Evolutionary conservation across 2,329 filamentous ascomycete genomes (phyloP), one percentile per base, ranked within the genome.

Genomic region (Pestalotiopsis sp.): DNA sequence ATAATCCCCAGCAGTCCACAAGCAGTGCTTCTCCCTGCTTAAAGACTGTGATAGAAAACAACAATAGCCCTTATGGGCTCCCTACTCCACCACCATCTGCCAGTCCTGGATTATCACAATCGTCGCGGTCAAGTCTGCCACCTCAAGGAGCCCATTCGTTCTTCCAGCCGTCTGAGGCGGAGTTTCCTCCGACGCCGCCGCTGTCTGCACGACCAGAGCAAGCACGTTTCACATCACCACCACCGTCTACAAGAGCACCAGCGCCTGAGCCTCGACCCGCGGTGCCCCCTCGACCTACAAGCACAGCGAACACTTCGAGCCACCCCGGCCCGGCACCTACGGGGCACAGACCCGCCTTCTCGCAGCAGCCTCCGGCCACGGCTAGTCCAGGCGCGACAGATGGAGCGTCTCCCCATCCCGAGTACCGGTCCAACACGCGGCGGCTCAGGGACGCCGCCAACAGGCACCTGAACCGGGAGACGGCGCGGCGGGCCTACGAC

Each of bases 381-480:
- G 3, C 31, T 20, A 9, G 12, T 36, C 3, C n/a, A 23, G 41
- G 23, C 25, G 3, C 61, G 23, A 0, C 27, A 2, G n/a, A 12
- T 45, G n/a, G 38, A 64, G 20, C 38, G 4, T 23, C 61, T 23
- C 61, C 25, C 12, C 36, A 23, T 49, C n/a, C 38, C 45, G 61
- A 49, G 17, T 20, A 36, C 12, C 39, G 31, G 12, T 25, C 27
- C n/a, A 64, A 41, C 2, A 27, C 61, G 20, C 9, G 12, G 38
- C 23, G 61, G 20, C n/a, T 64, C 13, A 41, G 39, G 61, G 61
- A 64, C n/a, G 61, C 36, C 20, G 20, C 20, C 12, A 49, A 45
- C n/a, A 66, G 27, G 39, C 61, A 66, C 39, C 25, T 41, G 27
- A 68, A 68, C 57, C 66, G 57, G 57, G 67, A 68, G n/a, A 66